Base-by-base conservation (phyloP, 108 stramenopile genomes). In the Craspedostauros australis region DNA sequence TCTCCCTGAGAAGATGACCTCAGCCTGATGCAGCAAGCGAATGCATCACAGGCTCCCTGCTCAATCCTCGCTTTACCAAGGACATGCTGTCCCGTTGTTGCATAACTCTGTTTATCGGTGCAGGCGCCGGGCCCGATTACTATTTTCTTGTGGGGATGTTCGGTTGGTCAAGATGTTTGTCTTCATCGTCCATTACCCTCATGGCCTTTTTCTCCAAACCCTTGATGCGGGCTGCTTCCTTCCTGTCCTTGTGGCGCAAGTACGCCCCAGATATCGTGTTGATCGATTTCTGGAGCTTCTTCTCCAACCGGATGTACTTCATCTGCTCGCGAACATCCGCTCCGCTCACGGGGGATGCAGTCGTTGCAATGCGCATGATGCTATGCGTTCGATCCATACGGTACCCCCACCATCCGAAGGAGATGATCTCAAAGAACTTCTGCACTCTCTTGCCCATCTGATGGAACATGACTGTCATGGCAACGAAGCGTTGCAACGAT, bases 391-490 rank as follows among this genome's bases (percentile, higher is more conserved):
- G 48, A 47, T 85, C 83, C 46, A 80, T 72, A 8, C 77, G 62
- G 42, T 85, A 85, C 2, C 63, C 59, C 27, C 73, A 68, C 21
- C 62, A 63, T 15, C 83, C 83, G 54, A 80, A 78, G 2, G 76
- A 75, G 24, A 77, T 75, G 11, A 26, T 61, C 5, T 45, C 40
- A 56, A 84, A 85, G 67, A 80, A 85, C 6, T 46, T 26, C 42
- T 82, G 60, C 16, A 83, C 86, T 18, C 76, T 70, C 31, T 39
- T 71, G 20, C 80, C 84, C 72, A 86, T 84, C 45, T 80, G 77
- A 63, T 91, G 84, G 56, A 86, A 91, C 64, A 91, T 76, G n/a
- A 91, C 84, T 15, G 64, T 66, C 79, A 91, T 86, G 23, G 80
- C 57, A 8, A 86, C 71, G 62, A 82, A 91, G 6, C 88, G 77